Conservation (phyloP, 345 rosid genomes). For the Psidium friedrichsthalianum region DNA sequence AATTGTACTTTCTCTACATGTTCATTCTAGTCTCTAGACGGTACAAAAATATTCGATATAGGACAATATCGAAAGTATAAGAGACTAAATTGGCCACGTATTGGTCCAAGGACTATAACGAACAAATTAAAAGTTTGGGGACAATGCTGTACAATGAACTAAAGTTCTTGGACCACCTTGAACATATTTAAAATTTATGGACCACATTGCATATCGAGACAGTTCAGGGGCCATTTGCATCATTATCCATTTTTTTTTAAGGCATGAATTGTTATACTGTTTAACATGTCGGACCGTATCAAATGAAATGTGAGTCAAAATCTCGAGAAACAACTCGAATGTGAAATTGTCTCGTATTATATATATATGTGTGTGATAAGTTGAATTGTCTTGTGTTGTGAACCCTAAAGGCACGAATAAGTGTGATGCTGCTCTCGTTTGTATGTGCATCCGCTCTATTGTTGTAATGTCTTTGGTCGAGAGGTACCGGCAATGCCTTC, state of each 20-base stretch:
- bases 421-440: neutral
- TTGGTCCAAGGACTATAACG: too few relatives aligned
- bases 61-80: too few relatives aligned
- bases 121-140: too few relatives aligned
- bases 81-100: too few relatives aligned
- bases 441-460: fast-evolving
- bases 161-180: fast-evolving
- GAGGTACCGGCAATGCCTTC: neutral
- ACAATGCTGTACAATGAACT: fast-evolving
- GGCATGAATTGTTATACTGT: too few relatives aligned
- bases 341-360: fast-evolving
- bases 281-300: fast-evolving
- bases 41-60: too few relatives aligned
- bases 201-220: too few relatives aligned
- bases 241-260: too few relatives aligned
- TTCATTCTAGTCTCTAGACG: too few relatives aligned
- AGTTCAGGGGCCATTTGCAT: too few relatives aligned
- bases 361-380: neutral
- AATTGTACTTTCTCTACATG: too few relatives aligned
- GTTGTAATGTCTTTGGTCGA: fast-evolving
- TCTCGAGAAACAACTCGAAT: fast-evolving
- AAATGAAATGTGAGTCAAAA: neutral
- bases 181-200: neutral
- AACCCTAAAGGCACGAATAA: fast-evolving
- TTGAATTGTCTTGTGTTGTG: fast-evolving